Conservation (phyloP, 2,329 filamentous ascomycete genomes). For the Tolypocladium cylindrosporum region DNA sequence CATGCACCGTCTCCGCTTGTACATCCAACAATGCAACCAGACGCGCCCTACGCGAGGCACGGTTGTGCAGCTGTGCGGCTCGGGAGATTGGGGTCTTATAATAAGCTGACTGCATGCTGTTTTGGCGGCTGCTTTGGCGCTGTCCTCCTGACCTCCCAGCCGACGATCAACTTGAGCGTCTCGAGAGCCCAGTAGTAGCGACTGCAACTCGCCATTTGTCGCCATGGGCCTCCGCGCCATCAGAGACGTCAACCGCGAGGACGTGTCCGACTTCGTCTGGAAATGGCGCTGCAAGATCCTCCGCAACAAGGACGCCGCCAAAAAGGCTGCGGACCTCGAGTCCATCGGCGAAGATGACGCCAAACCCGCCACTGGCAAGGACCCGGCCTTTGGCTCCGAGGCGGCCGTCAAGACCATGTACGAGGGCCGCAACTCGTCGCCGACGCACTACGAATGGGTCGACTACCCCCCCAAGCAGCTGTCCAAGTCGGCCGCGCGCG, state of each 20-base stretch:
- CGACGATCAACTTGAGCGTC: background rate
- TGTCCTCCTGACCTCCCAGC: background rate
- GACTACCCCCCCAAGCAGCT: slow-evolving; percentile 31
- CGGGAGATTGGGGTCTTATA: too few species aligned
- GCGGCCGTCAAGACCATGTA: slow-evolving; percentile 28
- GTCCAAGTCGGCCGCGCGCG: slow-evolving; percentile 24
- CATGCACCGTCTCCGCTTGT: background rate
- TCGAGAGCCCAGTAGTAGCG: background rate
- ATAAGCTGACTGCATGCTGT: background rate
- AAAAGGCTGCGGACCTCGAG: slow-evolving; percentile 4
- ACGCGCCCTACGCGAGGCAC: background rate
- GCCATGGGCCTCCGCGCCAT: slow-evolving; percentile 7
- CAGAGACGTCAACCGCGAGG: slow-evolving; percentile 8
- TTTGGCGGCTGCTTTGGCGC: background rate
- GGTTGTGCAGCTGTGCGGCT: background rate
- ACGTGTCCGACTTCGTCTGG: slow-evolving; percentile 18
- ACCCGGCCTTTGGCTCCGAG: slow-evolving; percentile 18
- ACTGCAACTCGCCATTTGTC: background rate
- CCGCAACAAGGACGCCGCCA: slow-evolving; percentile 9
- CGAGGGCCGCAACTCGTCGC: slow-evolving; percentile 20
- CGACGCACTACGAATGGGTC: slow-evolving; percentile 23
- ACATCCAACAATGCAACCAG: background rate
- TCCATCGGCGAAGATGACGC: background rate
- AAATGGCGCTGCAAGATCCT: slow-evolving; percentile 21
- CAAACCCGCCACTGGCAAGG: slow-evolving; percentile 7